These are phyloP conservation scores for Chimonanthus praecox DNA, from an alignment of 164 flowering plant genomes.

Conservation along the genomic window DNA sequence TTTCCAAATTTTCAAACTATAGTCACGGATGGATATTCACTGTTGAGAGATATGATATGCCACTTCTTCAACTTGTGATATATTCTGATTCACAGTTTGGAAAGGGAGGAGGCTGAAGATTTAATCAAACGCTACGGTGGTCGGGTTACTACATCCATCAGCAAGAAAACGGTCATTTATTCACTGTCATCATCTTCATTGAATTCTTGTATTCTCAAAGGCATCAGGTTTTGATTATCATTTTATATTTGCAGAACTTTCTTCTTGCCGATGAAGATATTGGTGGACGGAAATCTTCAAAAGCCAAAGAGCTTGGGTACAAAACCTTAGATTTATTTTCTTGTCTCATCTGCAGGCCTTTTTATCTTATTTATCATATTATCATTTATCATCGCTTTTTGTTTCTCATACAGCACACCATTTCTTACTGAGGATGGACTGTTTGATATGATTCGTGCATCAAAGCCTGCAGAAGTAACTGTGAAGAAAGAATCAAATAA, in stretches of 20 bases:
- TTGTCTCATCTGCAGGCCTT: neutral
- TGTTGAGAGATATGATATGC: neutral
- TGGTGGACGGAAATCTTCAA: conserved; percentile 74
- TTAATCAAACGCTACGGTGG: conserved; percentile 95
- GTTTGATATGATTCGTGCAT: conserved; percentile 78
- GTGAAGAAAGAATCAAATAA: conserved; percentile 29
- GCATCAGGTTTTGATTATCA: conserved; percentile 5
- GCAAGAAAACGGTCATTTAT: conserved; percentile 78
- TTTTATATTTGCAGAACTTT: conserved; percentile 56
- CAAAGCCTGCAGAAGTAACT: conserved; percentile 42
- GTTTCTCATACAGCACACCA: conserved; percentile 42
- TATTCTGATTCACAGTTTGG: conserved; percentile 57
- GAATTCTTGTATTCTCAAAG: neutral
- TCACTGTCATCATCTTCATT: neutral
- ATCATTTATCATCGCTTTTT: neutral
- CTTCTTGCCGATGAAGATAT: conserved; percentile 96
- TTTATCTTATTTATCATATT: conserved; percentile 3
- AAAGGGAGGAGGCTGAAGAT: conserved; percentile 97
- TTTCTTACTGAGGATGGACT: conserved; percentile 91
- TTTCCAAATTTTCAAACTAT: neutral
- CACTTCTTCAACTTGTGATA: neutral
- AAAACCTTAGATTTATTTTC: conserved; percentile 12
- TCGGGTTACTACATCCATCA: conserved; percentile 90
- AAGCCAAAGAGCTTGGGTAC: conserved; percentile 96
- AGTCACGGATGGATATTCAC: neutral